A percentile compares a stretch with the other conserved stretches of the same genome.
These are phyloP conservation scores for Penicillium daleae DNA, from an alignment of 495 filamentous ascomycete species.

Conservation along the genomic window DNA sequence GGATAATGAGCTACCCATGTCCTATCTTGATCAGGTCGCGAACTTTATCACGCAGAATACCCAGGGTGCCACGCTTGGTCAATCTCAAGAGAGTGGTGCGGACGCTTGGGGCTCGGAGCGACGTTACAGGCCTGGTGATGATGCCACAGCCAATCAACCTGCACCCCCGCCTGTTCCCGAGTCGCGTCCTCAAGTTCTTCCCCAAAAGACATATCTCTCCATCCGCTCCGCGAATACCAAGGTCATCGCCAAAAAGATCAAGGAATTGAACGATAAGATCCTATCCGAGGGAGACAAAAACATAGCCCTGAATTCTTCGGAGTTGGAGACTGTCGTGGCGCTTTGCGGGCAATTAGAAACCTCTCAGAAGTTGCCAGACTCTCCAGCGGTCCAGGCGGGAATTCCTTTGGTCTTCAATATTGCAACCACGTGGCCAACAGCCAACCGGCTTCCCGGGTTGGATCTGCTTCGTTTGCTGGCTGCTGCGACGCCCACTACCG, in stretches of 20 bases:
- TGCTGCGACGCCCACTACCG: slow-evolving; percentile 62
- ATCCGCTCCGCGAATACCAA: slow-evolving; percentile 64
- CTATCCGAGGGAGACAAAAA: slow-evolving; percentile 71
- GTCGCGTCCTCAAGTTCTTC: slow-evolving; percentile 65
- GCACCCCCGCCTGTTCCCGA: slow-evolving; percentile 38
- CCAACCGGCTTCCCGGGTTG: slow-evolving; percentile 77
- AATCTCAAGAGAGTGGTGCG: slow-evolving; percentile 49
- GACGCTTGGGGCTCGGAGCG: slow-evolving; percentile 81
- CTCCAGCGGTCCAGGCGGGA: slow-evolving; percentile 45
- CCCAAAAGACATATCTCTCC: slow-evolving; percentile 82
- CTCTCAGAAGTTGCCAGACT: slow-evolving; percentile 37
- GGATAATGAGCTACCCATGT: slow-evolving; percentile 87
- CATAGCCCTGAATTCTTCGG: slow-evolving; percentile 70
- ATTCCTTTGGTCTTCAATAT: slow-evolving; percentile 67
- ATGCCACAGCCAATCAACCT: slow-evolving; percentile 34
- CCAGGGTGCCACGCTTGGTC: slow-evolving; percentile 79
- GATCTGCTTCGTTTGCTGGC: slow-evolving; percentile 84
- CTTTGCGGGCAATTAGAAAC: slow-evolving; percentile 62
- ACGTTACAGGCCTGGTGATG: slow-evolving; percentile 76
- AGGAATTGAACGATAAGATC: slow-evolving; percentile 70
- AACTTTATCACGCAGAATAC: slow-evolving; percentile 93
- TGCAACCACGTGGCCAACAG: slow-evolving; percentile 74
- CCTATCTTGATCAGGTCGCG: slow-evolving; percentile 90
- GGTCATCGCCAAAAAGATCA: slow-evolving; percentile 73
- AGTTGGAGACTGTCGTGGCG: slow-evolving; percentile 59